Evolutionary conservation across 1,284 basidiomycete species (phyloP).

Genomic region (Tilletia horrida): DNA sequence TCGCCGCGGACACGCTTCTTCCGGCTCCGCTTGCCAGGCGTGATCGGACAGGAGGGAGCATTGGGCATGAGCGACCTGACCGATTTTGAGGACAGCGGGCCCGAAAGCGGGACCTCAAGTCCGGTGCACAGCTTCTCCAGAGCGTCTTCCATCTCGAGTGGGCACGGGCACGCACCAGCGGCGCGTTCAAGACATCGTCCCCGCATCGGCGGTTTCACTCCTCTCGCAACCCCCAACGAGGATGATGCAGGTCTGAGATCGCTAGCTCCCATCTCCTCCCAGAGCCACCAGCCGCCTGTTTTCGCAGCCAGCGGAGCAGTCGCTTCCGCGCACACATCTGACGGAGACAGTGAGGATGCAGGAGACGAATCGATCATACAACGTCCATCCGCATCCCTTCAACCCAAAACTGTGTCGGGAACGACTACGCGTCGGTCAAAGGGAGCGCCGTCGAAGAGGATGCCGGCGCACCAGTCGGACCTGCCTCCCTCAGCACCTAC

Average conservation of each 20-base stretch:
- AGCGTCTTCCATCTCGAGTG: conserved; percentile 15
- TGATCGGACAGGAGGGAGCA: conserved; percentile 14
- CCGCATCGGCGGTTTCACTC: conserved; percentile 8
- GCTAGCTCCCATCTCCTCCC: not conserved
- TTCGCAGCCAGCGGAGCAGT: not conserved
- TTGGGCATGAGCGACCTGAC: conserved; percentile 12
- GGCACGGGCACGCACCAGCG: not conserved
- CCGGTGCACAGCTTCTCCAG: conserved; percentile 8
- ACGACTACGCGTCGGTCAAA: not conserved
- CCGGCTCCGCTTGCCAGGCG: conserved; percentile 7
- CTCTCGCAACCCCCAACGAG: not conserved
- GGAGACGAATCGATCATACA: not conserved
- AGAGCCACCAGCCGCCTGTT: not conserved
- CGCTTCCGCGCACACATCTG: conserved; percentile 2
- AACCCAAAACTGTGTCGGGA: not conserved
- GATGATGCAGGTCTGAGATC: not conserved
- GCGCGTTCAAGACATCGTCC: conserved; percentile 6
- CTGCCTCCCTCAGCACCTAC: conserved; percentile 3
- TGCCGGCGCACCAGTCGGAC: not conserved
- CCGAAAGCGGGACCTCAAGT: conserved; percentile 1
- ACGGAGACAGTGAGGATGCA: conserved; percentile 3
- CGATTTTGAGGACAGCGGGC: conserved; percentile 11
- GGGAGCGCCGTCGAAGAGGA: not conserved
- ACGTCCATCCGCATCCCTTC: not conserved
- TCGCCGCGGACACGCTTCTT: conserved; percentile 15